Base-by-base conservation (phyloP, 1,284 basidiomycete species). In the Gastroboletus turbinatus region DNA sequence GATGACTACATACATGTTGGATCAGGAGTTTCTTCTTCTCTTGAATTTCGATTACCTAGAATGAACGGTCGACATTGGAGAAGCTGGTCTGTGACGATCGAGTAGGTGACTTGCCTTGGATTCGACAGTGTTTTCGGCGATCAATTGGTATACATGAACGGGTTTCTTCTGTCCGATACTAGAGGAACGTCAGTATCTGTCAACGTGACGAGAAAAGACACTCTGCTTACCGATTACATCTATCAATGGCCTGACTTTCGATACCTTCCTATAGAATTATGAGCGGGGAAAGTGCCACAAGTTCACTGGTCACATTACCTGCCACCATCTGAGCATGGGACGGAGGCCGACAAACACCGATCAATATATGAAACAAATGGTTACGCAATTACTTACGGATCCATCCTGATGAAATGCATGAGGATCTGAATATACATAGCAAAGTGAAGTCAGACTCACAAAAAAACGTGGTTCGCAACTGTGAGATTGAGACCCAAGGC, bases 401-500 rank as follows among this genome's bases (percentile, higher is more conserved):
- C 93, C 84, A 92, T 92, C 47, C 88, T 90, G 58, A 35, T 38
- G 39, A 19, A 42, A 49, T 46, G 19, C 35, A 47, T 67, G 29
- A 57, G 55, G 52, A 52, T 30, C 6, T 17, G 6, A 33, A 44
- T 14, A 16, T 14, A 21, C 50, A 52, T 16, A 32, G 52, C 2
- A 40, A 48, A 38, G 17, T 25, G 19, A 48, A 32, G 27, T 30
- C 55, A 45, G 5, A 79, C 89, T 78, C 63, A 93, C 85, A 96
- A 72, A 67, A 90, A 93, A 1, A 96, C 90, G 67, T 94, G 92
- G 66, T 93, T 94, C 1, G 94, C 94, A 16, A 91, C 90, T 1
- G 93, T 96, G 58, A 96, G 73, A 69, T 96, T 96, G 53, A 96
- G 75, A 5, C 93, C 94, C 25, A 95, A 79, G 3, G 94, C 92